Evolutionary conservation across 179 eudicot genomes (phyloP).

Genomic region (Nepenthes alata): DNA sequence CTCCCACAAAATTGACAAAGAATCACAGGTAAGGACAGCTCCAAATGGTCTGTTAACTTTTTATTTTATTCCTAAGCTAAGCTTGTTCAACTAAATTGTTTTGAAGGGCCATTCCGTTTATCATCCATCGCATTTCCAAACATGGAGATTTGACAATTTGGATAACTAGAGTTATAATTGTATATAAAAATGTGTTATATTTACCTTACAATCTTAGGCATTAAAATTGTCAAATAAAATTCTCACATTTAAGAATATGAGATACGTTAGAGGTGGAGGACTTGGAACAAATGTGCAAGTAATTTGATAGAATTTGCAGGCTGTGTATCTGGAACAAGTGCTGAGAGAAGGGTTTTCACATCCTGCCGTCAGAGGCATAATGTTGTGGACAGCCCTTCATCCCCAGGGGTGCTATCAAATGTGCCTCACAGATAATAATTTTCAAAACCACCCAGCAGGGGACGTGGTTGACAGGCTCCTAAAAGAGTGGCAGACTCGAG

Average conservation of each 20-base stretch:
- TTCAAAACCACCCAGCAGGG: constrained; percentile 65
- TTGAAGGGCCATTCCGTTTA: background rate
- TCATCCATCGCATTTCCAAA: too few species aligned
- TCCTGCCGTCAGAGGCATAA: constrained; percentile 59
- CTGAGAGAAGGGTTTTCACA: constrained; percentile 77
- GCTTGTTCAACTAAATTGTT: background rate
- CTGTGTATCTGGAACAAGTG: constrained; percentile 57
- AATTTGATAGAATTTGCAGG: constrained; percentile 21
- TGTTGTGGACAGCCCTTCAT: constrained; percentile 75
- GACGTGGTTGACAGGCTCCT: constrained; percentile 58
- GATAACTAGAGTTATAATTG: too few species aligned
- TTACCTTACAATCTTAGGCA: too few species aligned
- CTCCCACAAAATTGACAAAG: constrained; percentile 27
- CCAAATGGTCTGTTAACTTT: too few species aligned
- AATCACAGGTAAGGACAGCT: constrained; percentile 40
- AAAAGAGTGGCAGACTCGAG: constrained; percentile 59
- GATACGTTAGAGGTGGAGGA: too few species aligned
- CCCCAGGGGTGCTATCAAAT: constrained; percentile 68
- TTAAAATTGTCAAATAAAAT: too few species aligned
- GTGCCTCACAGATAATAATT: constrained; percentile 67
- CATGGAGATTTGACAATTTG: too few species aligned
- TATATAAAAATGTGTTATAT: too few species aligned
- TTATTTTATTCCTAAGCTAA: background rate
- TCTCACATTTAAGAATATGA: too few species aligned
- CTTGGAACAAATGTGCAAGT: too few species aligned